These are phyloP conservation scores for Wickerhamiella occidentalis DNA, from an alignment of 805 yeast species.

Conservation along the genomic window DNA sequence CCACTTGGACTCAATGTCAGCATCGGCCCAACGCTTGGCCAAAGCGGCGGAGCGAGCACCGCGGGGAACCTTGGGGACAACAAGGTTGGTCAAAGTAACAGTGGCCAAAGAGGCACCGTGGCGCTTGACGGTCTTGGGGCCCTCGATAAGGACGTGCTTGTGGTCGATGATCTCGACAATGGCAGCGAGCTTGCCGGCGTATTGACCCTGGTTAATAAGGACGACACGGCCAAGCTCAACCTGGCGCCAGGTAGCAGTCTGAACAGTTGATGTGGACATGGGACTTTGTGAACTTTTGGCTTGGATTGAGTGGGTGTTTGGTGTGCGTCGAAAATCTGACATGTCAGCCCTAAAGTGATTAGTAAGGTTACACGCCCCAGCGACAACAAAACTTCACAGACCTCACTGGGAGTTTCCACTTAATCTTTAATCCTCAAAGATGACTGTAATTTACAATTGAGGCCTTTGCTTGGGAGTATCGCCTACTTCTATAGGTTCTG, in stretches of 20 bases:
- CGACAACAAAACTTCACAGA: neutral
- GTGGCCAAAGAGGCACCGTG: slow-evolving; percentile 80
- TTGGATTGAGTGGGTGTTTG: slow-evolving; percentile 7
- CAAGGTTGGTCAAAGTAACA: slow-evolving; percentile 87
- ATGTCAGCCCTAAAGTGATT: neutral
- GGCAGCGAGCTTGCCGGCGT: slow-evolving; percentile 79
- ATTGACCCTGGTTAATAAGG: slow-evolving; percentile 67
- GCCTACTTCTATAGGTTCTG: slow-evolving; percentile 12
- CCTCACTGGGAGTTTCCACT: neutral
- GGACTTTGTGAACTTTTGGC: slow-evolving; percentile 1
- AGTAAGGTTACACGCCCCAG: neutral
- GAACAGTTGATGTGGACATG: slow-evolving; percentile 30
- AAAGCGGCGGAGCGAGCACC: slow-evolving; percentile 82
- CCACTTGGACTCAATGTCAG: slow-evolving; percentile 85
- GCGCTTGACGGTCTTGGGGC: slow-evolving; percentile 86
- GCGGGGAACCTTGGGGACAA: slow-evolving; percentile 77
- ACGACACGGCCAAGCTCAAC: slow-evolving; percentile 99
- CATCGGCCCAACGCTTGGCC: slow-evolving; percentile 85
- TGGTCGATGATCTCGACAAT: slow-evolving; percentile 98
- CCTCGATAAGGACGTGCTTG: slow-evolving; percentile 95
- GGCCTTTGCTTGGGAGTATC: slow-evolving; percentile 11
- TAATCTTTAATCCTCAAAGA: slow-evolving; percentile 17
- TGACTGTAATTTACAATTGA: slow-evolving; percentile 25
- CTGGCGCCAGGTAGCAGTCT: slow-evolving; percentile 97
- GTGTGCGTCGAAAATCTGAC: neutral